Base-by-base conservation (phyloP, 768 basidiomycete genomes). In the Lentinus tigrinus region DNA sequence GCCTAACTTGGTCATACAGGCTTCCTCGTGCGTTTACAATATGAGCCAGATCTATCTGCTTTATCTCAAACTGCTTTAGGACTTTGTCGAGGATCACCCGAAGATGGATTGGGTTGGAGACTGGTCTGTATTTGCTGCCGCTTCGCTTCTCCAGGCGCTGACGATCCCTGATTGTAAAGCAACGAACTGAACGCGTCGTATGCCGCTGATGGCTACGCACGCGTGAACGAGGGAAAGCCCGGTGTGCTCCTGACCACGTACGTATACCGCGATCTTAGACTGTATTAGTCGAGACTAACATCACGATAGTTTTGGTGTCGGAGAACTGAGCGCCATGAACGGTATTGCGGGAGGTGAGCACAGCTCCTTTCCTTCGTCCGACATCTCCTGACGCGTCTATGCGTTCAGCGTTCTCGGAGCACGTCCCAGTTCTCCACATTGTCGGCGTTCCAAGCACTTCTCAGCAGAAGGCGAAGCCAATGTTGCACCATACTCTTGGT, bases 161-260 rank as follows among this genome's bases (percentile, higher is more conserved):
- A 24, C 38, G 14, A 21, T 42, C 14, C 1, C 6, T 26, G 16
- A 27, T 10, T 19, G 4, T 44, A 19, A 57, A 91, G 90, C 63
- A 92, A 93, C 59, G 89, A 94, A 68, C 78, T 95, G 47, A 92
- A 95, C 62, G 89, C 92, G 0, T 80, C 91, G 0, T 97, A 97
- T 71, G 95, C 95, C 16, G 92, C 92, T 0, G 94, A 95, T 67
- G 95, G 95, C 11, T 96, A 96, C 71, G 92, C 95, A 19, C 83
- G 95, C 56, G 85, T 95, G 52, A 95, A 93, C 63, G 83, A 87
- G 49, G 75, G 78, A 47, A 79, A 83, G 63, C 74, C 93, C 47
- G 91, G 90, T 49, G 91, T 85, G 8, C 72, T 94, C 4, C 72
- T 82, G 31, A 96, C 95, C 11, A 97, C 89, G 87, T 88, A 65